Percentiles rank a stretch among this genome's conserved stretches.
phyloP scores from a whole-genome alignment of 139 green algal genomes.

The Chlorella sp. region DNA sequence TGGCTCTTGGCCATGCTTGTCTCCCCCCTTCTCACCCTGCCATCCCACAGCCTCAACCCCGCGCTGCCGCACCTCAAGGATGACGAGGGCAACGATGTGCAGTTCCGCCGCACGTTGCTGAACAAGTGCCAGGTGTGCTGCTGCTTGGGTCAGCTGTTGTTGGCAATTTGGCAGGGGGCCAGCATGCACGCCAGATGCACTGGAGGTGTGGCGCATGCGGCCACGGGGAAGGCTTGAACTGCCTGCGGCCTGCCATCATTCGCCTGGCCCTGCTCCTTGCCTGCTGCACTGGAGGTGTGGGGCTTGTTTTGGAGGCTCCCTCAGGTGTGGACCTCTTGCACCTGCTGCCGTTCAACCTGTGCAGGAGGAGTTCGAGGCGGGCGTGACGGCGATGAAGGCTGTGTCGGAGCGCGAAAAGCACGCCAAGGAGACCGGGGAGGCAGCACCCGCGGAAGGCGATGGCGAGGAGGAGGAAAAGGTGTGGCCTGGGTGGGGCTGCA shows the following conservation, averaged over 20 bases:
- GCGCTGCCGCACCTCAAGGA: conserved; percentile 45
- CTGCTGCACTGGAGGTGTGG: no score
- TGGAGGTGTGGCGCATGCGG: no score
- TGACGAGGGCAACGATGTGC: conserved; percentile 62
- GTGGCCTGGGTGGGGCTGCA: not conserved
- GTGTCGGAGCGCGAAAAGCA: conserved; percentile 69
- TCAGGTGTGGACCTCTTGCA: no score
- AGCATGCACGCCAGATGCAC: no score
- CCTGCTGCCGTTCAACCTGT: no score
- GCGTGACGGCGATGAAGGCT: conserved; percentile 66
- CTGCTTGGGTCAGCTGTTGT: no score
- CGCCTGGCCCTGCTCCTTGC: no score
- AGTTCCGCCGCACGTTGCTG: conserved; percentile 92
- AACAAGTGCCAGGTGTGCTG: conserved; percentile 94
- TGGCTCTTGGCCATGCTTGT: not conserved
- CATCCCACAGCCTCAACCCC: conserved; percentile 35
- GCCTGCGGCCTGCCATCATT: no score
- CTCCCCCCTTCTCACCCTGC: not conserved
- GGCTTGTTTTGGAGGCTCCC: no score
- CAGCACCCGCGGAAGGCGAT: conserved; percentile 43
- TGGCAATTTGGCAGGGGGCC: no score
- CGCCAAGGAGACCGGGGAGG: conserved; percentile 51
- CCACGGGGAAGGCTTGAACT: no score
- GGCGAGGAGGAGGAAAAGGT: not conserved
- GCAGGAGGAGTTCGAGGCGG: conserved; percentile 91